Evolutionary conservation across 2,329 filamentous ascomycete genomes (phyloP).

Genomic region (Cladophialophora psammophila): DNA sequence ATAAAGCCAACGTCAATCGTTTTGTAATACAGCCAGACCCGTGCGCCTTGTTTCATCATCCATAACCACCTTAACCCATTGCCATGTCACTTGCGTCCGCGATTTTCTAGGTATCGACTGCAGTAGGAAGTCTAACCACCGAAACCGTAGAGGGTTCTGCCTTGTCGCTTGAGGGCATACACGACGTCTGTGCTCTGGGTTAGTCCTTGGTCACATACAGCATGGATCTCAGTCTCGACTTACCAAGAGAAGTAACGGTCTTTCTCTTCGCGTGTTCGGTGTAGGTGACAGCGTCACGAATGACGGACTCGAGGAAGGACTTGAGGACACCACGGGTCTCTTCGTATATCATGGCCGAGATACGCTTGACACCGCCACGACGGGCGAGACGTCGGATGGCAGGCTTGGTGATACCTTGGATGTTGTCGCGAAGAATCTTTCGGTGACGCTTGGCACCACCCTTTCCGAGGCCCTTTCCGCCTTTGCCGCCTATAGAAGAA

Average conservation of each 20-base stretch:
- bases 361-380: constrained; percentile 99
- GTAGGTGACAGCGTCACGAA: constrained; percentile 79
- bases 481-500: constrained; percentile 57
- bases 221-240: constrained; percentile 11
- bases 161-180: constrained; percentile 73
- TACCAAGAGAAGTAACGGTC: constrained; percentile 71
- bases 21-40: constrained; percentile 27
- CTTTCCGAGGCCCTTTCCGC: constrained; percentile 63
- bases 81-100: constrained; percentile 7
- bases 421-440: constrained; percentile 64
- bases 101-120: constrained; percentile 7
- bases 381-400: constrained; percentile 63
- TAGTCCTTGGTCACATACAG: constrained; percentile 8
- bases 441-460: constrained; percentile 63
- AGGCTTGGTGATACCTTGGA: constrained; percentile 63
- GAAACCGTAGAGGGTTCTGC: constrained; percentile 78
- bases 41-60: constrained; percentile 34
- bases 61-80: constrained; percentile 35
- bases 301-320: constrained; percentile 77
- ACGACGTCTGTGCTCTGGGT: constrained; percentile 60
- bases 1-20: constrained; percentile 24
- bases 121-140: constrained; percentile 67
- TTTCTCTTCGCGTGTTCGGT: constrained; percentile 83
- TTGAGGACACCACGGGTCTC: constrained; percentile 79
- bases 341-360: constrained; percentile 88